These are phyloP conservation scores for Nothophoma quercina DNA, from an alignment of 2,329 filamentous ascomycete species.

Conservation along the genomic window DNA sequence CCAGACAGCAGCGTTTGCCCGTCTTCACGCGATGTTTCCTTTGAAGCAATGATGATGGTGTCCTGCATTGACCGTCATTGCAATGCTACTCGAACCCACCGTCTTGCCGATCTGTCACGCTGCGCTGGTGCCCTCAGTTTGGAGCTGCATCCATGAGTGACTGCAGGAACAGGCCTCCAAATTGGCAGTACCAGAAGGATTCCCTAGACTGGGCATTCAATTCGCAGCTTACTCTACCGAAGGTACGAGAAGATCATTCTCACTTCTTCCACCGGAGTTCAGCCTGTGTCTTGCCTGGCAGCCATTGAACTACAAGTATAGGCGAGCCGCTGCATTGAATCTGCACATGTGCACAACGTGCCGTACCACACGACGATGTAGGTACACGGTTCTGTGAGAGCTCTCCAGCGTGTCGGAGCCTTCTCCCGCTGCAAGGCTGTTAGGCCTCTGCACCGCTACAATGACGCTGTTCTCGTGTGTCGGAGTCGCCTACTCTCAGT, in stretches of 20 bases:
- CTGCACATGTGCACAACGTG: slow-evolving; percentile 17
- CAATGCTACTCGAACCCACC: slow-evolving; percentile 16
- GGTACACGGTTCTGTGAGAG: slow-evolving; percentile 2
- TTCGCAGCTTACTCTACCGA: slow-evolving; percentile 9
- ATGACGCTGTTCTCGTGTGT: slow-evolving; percentile 11
- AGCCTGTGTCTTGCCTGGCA: slow-evolving; percentile 5
- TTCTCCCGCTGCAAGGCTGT: slow-evolving; percentile 29
- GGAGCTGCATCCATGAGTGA: neutral
- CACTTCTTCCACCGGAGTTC: neutral
- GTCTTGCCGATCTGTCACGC: slow-evolving; percentile 11
- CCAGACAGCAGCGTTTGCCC: slow-evolving; percentile 16
- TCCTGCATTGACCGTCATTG: slow-evolving; percentile 4
- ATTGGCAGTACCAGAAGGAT: slow-evolving; percentile 20
- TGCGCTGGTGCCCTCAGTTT: slow-evolving; percentile 7
- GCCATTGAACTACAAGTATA: slow-evolving; percentile 1
- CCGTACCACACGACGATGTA: slow-evolving; percentile 6
- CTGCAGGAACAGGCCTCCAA: neutral
- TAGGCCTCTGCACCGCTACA: slow-evolving; percentile 1
- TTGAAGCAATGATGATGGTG: slow-evolving; percentile 8
- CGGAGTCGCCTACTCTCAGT: slow-evolving; percentile 19
- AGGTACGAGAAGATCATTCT: too few species aligned
- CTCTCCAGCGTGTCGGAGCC: slow-evolving; percentile 15
- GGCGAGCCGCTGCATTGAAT: slow-evolving; percentile 14
- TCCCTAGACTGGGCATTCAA: slow-evolving; percentile 7
- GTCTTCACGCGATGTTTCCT: slow-evolving; percentile 13